A percentile compares a stretch with the other conserved stretches of the same genome.
These are phyloP conservation scores for Pachyrhizus erosus DNA, from an alignment of 306 rosid species.

Conservation along the genomic window DNA sequence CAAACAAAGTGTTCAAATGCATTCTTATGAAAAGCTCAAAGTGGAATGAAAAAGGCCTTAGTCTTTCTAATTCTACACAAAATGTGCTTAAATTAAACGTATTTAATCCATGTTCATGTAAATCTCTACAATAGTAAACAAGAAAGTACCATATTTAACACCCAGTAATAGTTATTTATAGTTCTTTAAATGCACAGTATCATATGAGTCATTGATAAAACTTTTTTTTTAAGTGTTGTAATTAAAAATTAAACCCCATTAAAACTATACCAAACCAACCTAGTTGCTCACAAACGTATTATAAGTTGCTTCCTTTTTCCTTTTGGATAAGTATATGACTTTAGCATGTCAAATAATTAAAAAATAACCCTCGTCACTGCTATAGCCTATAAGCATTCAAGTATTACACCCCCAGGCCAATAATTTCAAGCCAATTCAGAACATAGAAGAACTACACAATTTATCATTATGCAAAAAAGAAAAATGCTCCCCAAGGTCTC, in stretches of 20 bases:
- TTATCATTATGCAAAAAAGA: not conserved
- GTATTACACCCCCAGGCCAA: not conserved
- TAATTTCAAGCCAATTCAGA: not conserved
- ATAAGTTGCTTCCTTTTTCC: not conserved
- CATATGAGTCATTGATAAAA: not conserved
- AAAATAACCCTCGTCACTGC: not conserved
- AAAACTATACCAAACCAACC: not conserved
- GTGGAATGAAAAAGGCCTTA: constrained; percentile 4
- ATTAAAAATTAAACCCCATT: not conserved
- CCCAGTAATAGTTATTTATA: not conserved
- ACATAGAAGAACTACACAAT: not conserved
- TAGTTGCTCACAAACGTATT: not conserved
- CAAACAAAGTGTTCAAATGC: not conserved
- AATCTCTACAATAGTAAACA: not conserved
- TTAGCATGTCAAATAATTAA: not conserved
- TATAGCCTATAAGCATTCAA: not conserved
- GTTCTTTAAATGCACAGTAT: not conserved
- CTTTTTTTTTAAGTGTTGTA: too few species aligned
- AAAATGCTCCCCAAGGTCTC: not conserved
- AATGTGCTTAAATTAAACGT: not conserved
- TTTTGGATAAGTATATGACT: not conserved
- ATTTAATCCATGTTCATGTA: not conserved
- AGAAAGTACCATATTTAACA: constrained; percentile 10
- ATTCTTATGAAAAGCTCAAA: not conserved
- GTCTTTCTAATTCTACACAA: not conserved